Evolutionary conservation across 768 basidiomycete species (phyloP).

Genomic region (Boletus reticuloceps): DNA sequence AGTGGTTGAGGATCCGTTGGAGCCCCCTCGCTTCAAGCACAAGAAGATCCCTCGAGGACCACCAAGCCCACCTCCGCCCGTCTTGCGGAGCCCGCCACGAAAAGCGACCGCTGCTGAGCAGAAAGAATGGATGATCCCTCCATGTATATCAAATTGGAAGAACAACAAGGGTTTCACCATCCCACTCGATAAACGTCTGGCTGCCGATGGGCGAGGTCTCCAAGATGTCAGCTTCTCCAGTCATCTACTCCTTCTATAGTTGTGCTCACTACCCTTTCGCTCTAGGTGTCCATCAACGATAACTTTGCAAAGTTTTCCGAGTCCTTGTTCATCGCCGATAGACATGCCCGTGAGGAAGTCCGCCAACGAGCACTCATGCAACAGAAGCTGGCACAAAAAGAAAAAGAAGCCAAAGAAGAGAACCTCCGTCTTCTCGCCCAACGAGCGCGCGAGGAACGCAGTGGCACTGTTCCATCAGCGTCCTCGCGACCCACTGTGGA

Average conservation of each 20-base stretch:
- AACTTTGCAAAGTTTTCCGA: conserved; percentile 99
- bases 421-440: conserved; percentile 91
- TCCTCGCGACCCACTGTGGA: conserved; percentile 64
- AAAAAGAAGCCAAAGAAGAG: conserved; percentile 94
- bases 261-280: background rate
- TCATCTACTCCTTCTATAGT: background rate
- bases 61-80: conserved; percentile 94
- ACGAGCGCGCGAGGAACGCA: conserved; percentile 92
- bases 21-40: conserved; percentile 96
- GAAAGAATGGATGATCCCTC: conserved; percentile 99
- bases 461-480: conserved; percentile 60
- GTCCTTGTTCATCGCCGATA: conserved; percentile 90
- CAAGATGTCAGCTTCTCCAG: conserved; percentile 74
- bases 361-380: conserved; percentile 96
- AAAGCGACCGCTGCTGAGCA: conserved; percentile 97
- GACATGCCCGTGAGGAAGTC: conserved; percentile 97
- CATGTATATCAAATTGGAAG: conserved; percentile 99
- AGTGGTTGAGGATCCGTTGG: conserved; percentile 95
- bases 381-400: conserved; percentile 97
- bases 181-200: conserved; percentile 94
- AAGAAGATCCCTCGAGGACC: conserved; percentile 98
- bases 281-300: conserved; percentile 95
- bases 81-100: conserved; percentile 90
- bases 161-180: conserved; percentile 99
- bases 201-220: conserved; percentile 96